Base-by-base conservation (phyloP, 805 yeast genomes). In the Zygoascus flipseniorum region DNA sequence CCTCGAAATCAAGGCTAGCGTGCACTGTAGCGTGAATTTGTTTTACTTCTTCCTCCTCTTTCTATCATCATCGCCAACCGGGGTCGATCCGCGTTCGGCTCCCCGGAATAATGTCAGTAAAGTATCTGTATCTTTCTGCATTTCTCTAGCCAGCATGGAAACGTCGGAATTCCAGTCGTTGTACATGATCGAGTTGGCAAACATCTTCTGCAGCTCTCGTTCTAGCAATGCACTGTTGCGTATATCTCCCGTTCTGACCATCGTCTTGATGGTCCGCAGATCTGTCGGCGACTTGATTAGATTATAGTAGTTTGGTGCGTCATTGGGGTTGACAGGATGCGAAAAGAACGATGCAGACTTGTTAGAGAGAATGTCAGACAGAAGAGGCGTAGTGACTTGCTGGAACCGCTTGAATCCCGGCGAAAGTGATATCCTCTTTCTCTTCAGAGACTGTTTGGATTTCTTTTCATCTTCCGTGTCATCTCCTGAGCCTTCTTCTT, bases 171-270 rank as follows among this genome's bases (percentile, higher is more conserved):
- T 81, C 56, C 80, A 75, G 60, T 78, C 78, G 66, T 87, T 86
- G 69, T 82, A 87, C 93, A 87, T 87, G 16, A 86, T 77, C 16
- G 92, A 87, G 66, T 87, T 87, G 50, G 92, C 85, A 69, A 84
- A 85, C 93, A 87, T 85, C 55, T 83, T 71, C 71, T 83, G 76
- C 45, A 87, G 72, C 56, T 84, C 87, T 50, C 85, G 71, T 59
- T 86, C 88, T 20, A 87, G 70, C 54, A 83, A 81, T 20, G 65
- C 71, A 10, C 70, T 67, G 16, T 65, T 64, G 37, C 76, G 72
- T 43, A 86, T 76, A 52, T 76, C 73, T 0, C 82, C 83, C 50
- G 80, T 80, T 56, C 81, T 81, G 31, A 86, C 75, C 59, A 73
- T 75, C 46, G 75, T 74, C 56, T 77, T 73, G 43, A 87, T 79